Conservation (phyloP, 805 yeast genomes). For the Wickerhamiella nectarea region DNA sequence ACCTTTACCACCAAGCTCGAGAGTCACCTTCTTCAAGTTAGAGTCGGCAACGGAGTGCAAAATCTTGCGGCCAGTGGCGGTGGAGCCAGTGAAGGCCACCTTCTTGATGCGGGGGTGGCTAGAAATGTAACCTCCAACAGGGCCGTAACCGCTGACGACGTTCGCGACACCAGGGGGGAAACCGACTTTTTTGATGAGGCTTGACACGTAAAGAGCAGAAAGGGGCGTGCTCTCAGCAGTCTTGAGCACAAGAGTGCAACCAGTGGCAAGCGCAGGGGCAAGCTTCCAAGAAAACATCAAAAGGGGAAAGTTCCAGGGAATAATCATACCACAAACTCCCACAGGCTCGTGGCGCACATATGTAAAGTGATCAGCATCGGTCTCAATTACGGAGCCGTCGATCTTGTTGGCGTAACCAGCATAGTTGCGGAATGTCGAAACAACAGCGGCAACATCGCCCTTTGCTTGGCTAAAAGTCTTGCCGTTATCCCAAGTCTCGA, state of each 20-base stretch:
- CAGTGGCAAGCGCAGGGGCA: constrained; percentile 85
- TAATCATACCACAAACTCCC: constrained; percentile 91
- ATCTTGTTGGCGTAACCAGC: constrained; percentile 90
- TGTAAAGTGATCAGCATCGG: constrained; percentile 58
- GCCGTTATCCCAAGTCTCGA: constrained; percentile 84
- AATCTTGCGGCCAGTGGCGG: constrained; percentile 74
- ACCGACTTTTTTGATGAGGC: constrained; percentile 65
- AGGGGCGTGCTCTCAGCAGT: constrained; percentile 88
- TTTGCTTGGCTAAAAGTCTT: constrained; percentile 54
- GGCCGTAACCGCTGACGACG: constrained; percentile 77
- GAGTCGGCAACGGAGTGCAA: constrained; percentile 70
- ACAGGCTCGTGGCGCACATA: constrained; percentile 80
- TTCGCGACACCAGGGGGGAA: constrained; percentile 86
- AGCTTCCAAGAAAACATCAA: constrained; percentile 91
- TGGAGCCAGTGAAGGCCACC: constrained; percentile 91
- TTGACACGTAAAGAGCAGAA: constrained; percentile 65
- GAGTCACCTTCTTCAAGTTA: constrained; percentile 76
- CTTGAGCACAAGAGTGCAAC: constrained; percentile 78
- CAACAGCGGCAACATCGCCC: constrained; percentile 62
- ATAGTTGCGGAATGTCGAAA: constrained; percentile 61
- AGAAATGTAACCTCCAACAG: constrained; percentile 67
- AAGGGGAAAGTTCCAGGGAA: constrained; percentile 95
- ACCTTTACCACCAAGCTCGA: constrained; percentile 95
- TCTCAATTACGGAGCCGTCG: constrained; percentile 60
- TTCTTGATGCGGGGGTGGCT: constrained; percentile 71